Evolutionary conservation across 768 basidiomycete species (phyloP), one percentile per base, ranked within the genome.

Genomic region (Leccinum rimulosum): DNA sequence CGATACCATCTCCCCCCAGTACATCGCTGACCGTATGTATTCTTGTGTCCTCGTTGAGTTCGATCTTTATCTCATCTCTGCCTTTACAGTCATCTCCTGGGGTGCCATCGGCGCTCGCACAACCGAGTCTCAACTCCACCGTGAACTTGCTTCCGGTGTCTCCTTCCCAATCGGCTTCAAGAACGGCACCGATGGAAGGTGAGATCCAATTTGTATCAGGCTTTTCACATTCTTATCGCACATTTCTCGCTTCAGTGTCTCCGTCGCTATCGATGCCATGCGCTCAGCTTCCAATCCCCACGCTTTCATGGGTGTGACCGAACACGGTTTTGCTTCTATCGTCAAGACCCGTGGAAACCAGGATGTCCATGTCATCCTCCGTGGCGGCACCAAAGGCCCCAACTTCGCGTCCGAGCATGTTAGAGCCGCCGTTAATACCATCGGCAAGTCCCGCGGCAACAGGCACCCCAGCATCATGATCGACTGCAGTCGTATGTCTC

Each of bases 91-190:
- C 40, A 85, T 87, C 61, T 89, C 88, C 55, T 96, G 94, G 94
- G 94, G 93, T 45, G 94, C 96, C 8, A 98, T 99, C 63, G 96
- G 97, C 27, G 97, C 97, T 2, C 84, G 97, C 55, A 98, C 97
- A 1, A 99, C 97, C 38, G 97, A 99, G 74, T 93, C 91, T 3
- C 96, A 98, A 75, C 85, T 99, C 8, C 97, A 98, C 70, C 88
- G 97, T 59, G 97, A 98, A 74, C 88, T 98, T 49, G 95, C 94
- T 5, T 94, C 91, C 4, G 96, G 95, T 69, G 88, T 92, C 27
- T 97, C 95, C 54, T 98, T 97, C 87, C 95, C 97, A 22, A 93
- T 98, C 63, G 93, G 94, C 9, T 99, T 99, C 87, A 99, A 99
- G 76, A 99, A 99, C 72, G 96, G 97, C 55, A 99, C 97, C 3